phyloP scores from a whole-genome alignment of 106 monocot genomes.

The Platanthera zijinensis region DNA sequence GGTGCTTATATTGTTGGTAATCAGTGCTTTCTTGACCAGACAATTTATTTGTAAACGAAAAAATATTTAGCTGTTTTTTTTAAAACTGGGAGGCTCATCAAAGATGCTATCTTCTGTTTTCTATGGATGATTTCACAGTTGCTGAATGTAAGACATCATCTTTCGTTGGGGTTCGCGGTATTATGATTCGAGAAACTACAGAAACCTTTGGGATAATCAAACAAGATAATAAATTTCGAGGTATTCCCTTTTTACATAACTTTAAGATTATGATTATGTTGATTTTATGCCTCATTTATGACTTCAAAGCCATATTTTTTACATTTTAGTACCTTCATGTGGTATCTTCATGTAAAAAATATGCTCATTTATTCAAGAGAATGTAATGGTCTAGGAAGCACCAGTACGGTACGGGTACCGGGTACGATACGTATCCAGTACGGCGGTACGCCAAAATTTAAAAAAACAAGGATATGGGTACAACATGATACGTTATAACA shows the following conservation, averaged over 20 bases:
- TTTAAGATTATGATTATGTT: neutral
- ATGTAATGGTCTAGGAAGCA: too few species aligned
- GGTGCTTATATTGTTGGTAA: conserved; percentile 78
- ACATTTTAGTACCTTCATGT: neutral
- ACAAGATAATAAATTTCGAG: conserved; percentile 52
- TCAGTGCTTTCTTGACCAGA: neutral
- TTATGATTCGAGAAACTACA: conserved; percentile 83
- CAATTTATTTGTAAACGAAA: neutral
- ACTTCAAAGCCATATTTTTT: neutral
- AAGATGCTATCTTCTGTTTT: neutral
- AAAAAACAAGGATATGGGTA: too few species aligned
- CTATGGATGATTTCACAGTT: conserved; percentile 34
- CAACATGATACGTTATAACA: too few species aligned
- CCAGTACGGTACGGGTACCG: too few species aligned
- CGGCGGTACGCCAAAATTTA: too few species aligned
- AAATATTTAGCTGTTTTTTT: neutral
- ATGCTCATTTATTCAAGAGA: too few species aligned
- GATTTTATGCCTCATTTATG: neutral
- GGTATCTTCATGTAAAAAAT: neutral
- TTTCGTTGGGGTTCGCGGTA: conserved; percentile 49
- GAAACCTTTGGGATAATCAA: conserved; percentile 83
- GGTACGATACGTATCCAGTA: too few species aligned
- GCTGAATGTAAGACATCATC: conserved; percentile 56
- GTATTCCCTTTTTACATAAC: conserved; percentile 23
- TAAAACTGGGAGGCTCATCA: neutral